phyloP scores from a whole-genome alignment of 140 eudicot genomes.

The Oenanthe javanica region DNA sequence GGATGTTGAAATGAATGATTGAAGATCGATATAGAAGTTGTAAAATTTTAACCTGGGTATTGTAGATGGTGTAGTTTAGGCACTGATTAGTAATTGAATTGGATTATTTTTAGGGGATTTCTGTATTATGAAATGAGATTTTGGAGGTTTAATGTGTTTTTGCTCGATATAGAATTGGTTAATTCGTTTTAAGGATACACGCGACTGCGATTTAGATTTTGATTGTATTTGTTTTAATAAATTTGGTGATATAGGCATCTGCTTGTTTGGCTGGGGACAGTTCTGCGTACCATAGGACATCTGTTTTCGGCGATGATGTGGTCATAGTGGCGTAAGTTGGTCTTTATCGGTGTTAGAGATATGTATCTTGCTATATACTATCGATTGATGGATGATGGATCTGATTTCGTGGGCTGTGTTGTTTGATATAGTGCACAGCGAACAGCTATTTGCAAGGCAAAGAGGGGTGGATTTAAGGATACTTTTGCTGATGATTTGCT shows the following conservation, averaged over 20 bases:
- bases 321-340: conserved; percentile 92
- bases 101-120: not conserved
- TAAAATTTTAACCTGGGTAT: too few species aligned
- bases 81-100: not conserved
- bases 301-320: conserved; percentile 85
- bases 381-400: not conserved
- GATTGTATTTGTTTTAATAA: not conserved
- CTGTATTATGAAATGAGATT: not conserved
- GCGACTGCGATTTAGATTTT: not conserved
- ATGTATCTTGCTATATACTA: not conserved
- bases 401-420: not conserved
- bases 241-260: conserved; percentile 47
- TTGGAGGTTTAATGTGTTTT: not conserved
- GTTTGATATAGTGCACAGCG: conserved; percentile 60
- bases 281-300: conserved; percentile 76
- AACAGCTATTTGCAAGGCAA: conserved; percentile 82
- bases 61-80: too few species aligned
- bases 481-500: conserved; percentile 95
- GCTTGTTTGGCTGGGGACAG: conserved; percentile 84
- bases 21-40: too few species aligned
- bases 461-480: conserved; percentile 93
- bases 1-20: too few species aligned
- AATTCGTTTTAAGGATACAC: not conserved
- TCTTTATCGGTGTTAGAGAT: not conserved
- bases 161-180: not conserved